Percentiles rank a stretch among this genome's conserved stretches.
Evolutionary conservation across 306 rosid genomes (phyloP).

Genomic region (Dicorynia guianensis): DNA sequence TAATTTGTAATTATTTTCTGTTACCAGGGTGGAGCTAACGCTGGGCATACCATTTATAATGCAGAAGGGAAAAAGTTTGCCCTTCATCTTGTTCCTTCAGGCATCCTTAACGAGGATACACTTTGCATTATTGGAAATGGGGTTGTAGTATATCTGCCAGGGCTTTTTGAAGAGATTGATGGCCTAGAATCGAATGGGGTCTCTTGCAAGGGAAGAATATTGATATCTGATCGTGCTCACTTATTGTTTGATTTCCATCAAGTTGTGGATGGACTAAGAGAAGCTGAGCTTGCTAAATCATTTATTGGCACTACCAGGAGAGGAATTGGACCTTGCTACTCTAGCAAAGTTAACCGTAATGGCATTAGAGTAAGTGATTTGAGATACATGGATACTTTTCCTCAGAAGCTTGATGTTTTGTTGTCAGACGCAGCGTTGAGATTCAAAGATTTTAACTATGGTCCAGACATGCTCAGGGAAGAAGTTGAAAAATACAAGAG

Average conservation of each 20-base stretch:
- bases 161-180: slow-evolving; percentile 86
- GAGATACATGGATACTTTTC: slow-evolving; percentile 89
- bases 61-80: slow-evolving; percentile 96
- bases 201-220: slow-evolving; percentile 87
- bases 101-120: slow-evolving; percentile 90
- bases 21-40: slow-evolving; percentile 93
- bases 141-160: slow-evolving; percentile 92
- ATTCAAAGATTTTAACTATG: slow-evolving; percentile 76
- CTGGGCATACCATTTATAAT: slow-evolving; percentile 96
- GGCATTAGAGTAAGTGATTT: slow-evolving; percentile 92
- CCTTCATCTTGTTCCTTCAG: slow-evolving; percentile 96
- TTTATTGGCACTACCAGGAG: slow-evolving; percentile 97
- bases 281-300: slow-evolving; percentile 88
- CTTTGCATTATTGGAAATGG: slow-evolving; percentile 94
- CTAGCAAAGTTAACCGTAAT: slow-evolving; percentile 86
- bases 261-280: slow-evolving; percentile 89
- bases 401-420: slow-evolving; percentile 81
- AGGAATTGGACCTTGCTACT: slow-evolving; percentile 97
- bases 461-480: slow-evolving; percentile 72
- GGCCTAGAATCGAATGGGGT: slow-evolving; percentile 81
- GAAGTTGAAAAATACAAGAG: slow-evolving; percentile 94
- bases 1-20: neutral
- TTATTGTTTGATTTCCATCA: slow-evolving; percentile 95
- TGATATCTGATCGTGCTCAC: slow-evolving; percentile 94
- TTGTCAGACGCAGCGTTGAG: slow-evolving; percentile 80